A percentile compares a stretch with the other conserved stretches of the same genome.
These are phyloP conservation scores for Waltergamsia citrina DNA, from an alignment of 2,329 filamentous ascomycete genomes.

Conservation along the genomic window DNA sequence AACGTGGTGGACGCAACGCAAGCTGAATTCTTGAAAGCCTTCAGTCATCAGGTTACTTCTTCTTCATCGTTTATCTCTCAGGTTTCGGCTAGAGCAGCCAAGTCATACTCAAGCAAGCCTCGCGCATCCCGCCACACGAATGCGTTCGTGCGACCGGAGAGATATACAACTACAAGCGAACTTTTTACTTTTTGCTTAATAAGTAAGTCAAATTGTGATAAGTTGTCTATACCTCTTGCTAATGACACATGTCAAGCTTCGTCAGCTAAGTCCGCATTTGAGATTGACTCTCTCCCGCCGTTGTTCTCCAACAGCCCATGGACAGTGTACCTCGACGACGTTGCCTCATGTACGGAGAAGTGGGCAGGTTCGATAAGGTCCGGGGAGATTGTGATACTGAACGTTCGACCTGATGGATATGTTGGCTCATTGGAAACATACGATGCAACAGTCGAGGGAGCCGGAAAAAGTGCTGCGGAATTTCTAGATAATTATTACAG, in stretches of 20 bases:
- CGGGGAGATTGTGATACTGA: slow-evolving; percentile 52
- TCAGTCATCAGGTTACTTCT: slow-evolving; percentile 46
- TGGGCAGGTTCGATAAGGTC: slow-evolving; percentile 54
- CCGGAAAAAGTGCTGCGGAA: background rate
- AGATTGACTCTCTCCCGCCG: slow-evolving; percentile 54
- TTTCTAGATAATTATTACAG: background rate
- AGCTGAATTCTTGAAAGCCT: slow-evolving; percentile 46
- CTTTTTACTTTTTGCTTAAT: slow-evolving; percentile 62
- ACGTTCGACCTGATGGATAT: slow-evolving; percentile 66
- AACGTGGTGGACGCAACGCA: slow-evolving; percentile 40
- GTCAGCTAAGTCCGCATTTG: slow-evolving; percentile 34
- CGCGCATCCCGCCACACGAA: slow-evolving; percentile 50
- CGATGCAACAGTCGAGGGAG: slow-evolving; percentile 33
- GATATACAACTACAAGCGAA: slow-evolving; percentile 59
- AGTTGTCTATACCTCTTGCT: slow-evolving; percentile 5
- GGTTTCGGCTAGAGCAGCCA: slow-evolving; percentile 46
- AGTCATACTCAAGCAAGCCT: slow-evolving; percentile 52
- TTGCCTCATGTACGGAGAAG: slow-evolving; percentile 55
- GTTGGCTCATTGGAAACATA: slow-evolving; percentile 53
- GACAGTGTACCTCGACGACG: slow-evolving; percentile 64
- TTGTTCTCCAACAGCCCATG: slow-evolving; percentile 56
- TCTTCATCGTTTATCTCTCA: slow-evolving; percentile 46
- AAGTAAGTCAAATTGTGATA: slow-evolving; percentile 35
- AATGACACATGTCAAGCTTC: slow-evolving; percentile 4
- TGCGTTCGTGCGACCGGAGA: slow-evolving; percentile 54